Percentiles rank a stretch among this genome's conserved stretches.
These are phyloP conservation scores for Moricandia moricandioides DNA, from an alignment of 345 rosid species.

Conservation along the genomic window DNA sequence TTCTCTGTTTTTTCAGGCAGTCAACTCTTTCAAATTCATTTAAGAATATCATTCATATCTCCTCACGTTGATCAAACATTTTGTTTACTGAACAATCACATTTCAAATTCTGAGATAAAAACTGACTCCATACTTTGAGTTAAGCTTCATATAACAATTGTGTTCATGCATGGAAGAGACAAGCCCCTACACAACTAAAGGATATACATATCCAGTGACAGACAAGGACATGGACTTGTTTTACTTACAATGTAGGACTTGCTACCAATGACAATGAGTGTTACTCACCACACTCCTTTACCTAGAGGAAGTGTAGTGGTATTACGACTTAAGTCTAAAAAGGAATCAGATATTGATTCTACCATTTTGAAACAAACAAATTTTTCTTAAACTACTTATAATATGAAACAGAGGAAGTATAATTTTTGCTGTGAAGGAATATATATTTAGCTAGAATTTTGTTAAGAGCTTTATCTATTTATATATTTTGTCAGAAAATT, in stretches of 20 bases:
- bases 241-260: slow-evolving; percentile 35
- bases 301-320: slow-evolving; percentile 30
- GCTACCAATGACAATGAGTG: slow-evolving; percentile 20
- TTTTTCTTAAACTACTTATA: too few species aligned
- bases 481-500: not conserved
- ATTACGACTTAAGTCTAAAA: slow-evolving; percentile 8
- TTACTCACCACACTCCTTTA: slow-evolving; percentile 21
- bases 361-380: not conserved
- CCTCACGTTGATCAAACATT: slow-evolving; percentile 19
- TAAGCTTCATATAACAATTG: not conserved
- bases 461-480: too few species aligned
- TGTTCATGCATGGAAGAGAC: slow-evolving; percentile 14
- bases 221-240: not conserved
- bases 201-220: not conserved
- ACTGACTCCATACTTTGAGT: too few species aligned
- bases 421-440: not conserved
- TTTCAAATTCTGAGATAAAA: not conserved
- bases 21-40: slow-evolving; percentile 70
- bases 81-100: slow-evolving; percentile 19
- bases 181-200: not conserved
- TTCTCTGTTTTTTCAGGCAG: slow-evolving; percentile 46
- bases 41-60: slow-evolving; percentile 35
- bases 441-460: not conserved
- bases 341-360: slow-evolving; percentile 39
- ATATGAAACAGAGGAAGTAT: too few species aligned